Evolutionary conservation across 306 rosid species (phyloP), one percentile per base, ranked within the genome.

Genomic region (Trifolium subterraneum): DNA sequence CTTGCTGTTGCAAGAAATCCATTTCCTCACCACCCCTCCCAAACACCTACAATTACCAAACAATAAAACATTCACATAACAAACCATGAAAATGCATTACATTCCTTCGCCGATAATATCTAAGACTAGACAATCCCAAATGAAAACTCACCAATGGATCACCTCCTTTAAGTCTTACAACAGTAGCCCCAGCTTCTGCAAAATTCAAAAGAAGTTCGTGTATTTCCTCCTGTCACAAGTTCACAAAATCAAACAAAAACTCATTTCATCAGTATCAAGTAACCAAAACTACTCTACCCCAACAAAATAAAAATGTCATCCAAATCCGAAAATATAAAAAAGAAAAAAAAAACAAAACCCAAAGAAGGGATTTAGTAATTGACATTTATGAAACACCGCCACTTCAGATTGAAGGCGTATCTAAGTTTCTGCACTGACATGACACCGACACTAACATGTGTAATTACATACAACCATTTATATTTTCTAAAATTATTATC

Each of bases 1-100:
- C 96, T 78, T 92, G 89, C 29, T 87, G 96, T 78, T 81, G 95
- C 88, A 94, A 86, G 84, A 94, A 94, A 80, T 94, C 97, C 97
- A 94, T 94, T 86, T 94, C 98, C 83, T 94, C 96, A 10, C 98
- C 98, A 31, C 97, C 98, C 76, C 97, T 88, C 36, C 98, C 98
- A 90, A 94, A 94, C 78, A 94, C 98, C 98, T 94, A 67, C 73
- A 80, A 64, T 64, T 7, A 51, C 69, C 72, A 55, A 74, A 35
- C 38, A 36, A 36, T 7, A 36, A 36, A 0, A 38, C 65, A 71
- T 66, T 58, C 31, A 29, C 3, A 29, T 72, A 10, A 48, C 51
- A 74, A 60, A 35, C 67, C 66, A 33, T 35, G 33, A 84, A 44
- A 71, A 62, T 22, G 18, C 9, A 67, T 18, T 15, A 54, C 18